Base-by-base conservation (phyloP, 2,329 filamentous ascomycete genomes). In the Ophiostoma sp. region DNA sequence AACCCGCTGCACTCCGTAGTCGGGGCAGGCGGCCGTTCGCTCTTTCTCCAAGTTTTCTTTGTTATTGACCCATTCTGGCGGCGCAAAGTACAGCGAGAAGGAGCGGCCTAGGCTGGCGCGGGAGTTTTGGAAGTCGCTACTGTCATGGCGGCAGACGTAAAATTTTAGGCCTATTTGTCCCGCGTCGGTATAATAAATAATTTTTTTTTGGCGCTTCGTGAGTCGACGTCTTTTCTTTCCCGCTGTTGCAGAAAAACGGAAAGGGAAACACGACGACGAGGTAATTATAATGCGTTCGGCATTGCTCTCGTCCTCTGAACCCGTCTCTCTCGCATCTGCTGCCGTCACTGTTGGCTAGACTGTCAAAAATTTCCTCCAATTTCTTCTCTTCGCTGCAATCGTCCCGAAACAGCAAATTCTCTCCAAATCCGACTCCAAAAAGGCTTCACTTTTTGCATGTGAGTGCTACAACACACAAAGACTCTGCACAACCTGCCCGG, bases 81-180 rank as follows among this genome's bases (percentile, higher is more conserved):
- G 45, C 31, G 45, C 66, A 69, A 69, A 36, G 66, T 22, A 8
- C 2, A 64, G 33, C 57, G 31, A 68, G 57, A 36, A 61, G 57
- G 57, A 8, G 61, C 61, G 61, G 5, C 61, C 55, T 12, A 66
- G 45, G 45, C 66, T 68, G 64, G 66, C 45, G 50, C 50, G 68
- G n/a, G n/a, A n/a, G n/a, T n/a, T n/a, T n/a, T n/a, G 57, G 61
- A 66, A 45, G 61, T 25, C 61, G 22, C 36, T 45, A 45, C 36
- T 66, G 61, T 11, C 31, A 22, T 25, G 19, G 19, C 48, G 6
- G 25, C 3, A 59, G 33, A n/a, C 5, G 55, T 25, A 61, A 72
- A 73, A 68, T 55, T 71, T 71, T 33, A 61, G 39, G 45, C 45
- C 57, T 71, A 61, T 57, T 59, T 74, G 57, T 63, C 68, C 68